phyloP scores from a whole-genome alignment of 306 rosid species.

The Carpinus fangiana region DNA sequence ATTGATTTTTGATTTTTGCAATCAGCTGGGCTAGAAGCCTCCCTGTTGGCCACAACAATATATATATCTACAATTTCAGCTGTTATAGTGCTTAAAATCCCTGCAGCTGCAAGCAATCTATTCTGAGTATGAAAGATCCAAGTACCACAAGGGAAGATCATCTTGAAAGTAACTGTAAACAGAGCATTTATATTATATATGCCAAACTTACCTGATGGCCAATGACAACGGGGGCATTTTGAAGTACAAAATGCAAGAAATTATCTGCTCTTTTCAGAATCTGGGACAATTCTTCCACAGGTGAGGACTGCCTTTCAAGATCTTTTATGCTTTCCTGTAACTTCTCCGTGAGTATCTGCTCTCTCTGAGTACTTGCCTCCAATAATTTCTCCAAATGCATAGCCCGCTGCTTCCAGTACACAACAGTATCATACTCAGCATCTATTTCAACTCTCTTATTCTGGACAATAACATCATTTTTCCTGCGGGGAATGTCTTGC shows the following conservation, averaged over 20 bases:
- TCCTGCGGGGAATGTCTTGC: constrained; percentile 62
- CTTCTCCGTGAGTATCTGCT: constrained; percentile 63
- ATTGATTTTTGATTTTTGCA: background rate
- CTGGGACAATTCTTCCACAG: constrained; percentile 87
- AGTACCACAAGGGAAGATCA: background rate
- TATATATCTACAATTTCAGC: background rate
- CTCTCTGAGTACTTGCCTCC: constrained; percentile 74
- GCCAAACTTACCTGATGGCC: constrained; percentile 83
- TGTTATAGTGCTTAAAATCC: background rate
- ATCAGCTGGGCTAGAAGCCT: background rate
- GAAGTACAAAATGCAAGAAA: constrained; percentile 89
- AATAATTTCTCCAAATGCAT: constrained; percentile 59
- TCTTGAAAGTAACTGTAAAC: background rate
- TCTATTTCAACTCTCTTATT: constrained; percentile 74
- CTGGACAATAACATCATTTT: constrained; percentile 59
- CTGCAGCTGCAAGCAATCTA: background rate
- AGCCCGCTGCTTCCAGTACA: constrained; percentile 82
- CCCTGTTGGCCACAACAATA: background rate
- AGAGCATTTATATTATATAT: background rate
- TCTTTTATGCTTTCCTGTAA: constrained; percentile 69
- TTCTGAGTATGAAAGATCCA: background rate
- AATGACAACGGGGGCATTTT: constrained; percentile 96
- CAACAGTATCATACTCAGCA: constrained; percentile 73
- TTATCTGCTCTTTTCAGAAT: constrained; percentile 86
- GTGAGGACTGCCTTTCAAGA: constrained; percentile 78